phyloP scores from a whole-genome alignment of 2,329 filamentous ascomycete genomes.

The Phialemoniopsis sp. region DNA sequence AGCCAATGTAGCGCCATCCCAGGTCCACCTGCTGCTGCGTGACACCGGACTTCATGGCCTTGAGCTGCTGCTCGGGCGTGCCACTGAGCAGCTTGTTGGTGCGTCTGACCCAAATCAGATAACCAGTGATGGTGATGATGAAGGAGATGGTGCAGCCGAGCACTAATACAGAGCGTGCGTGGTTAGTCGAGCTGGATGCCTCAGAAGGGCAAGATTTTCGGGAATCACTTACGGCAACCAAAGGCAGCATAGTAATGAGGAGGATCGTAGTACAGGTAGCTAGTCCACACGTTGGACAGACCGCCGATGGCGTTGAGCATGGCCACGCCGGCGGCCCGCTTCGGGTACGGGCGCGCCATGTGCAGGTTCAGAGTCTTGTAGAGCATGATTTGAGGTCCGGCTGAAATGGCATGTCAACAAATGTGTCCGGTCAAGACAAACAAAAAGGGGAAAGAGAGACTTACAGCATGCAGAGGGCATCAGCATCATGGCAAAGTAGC shows the following conservation, averaged over 20 bases:
- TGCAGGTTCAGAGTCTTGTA: conserved; percentile 30
- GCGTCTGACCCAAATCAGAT: conserved; percentile 11
- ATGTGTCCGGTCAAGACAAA: not conserved
- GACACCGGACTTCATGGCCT: conserved; percentile 16
- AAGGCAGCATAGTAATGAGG: conserved; percentile 17
- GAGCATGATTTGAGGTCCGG: conserved; percentile 32
- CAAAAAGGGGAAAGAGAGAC: conserved; percentile 9
- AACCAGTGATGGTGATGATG: conserved; percentile 13
- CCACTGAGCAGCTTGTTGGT: conserved; percentile 14
- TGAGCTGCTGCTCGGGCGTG: conserved; percentile 10
- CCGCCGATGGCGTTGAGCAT: conserved; percentile 31
- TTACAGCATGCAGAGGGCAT: conserved; percentile 24
- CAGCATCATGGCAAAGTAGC: conserved; percentile 37
- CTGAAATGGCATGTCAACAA: conserved; percentile 8
- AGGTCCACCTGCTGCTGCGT: conserved; percentile 17
- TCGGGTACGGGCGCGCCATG: conserved; percentile 32
- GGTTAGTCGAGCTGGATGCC: too few relatives aligned
- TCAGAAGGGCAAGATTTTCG: too few relatives aligned
- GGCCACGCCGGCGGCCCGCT: conserved; percentile 34
- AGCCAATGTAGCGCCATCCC: conserved; percentile 14
- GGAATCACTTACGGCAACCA: not conserved
- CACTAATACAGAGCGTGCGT: conserved; percentile 2
- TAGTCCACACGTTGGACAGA: conserved; percentile 26
- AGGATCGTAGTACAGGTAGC: conserved; percentile 22
- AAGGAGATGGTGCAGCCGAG: conserved; percentile 13